Evolutionary conservation across 345 rosid genomes (phyloP), one percentile per base, ranked within the genome.

Genomic region (Syzygium grande): DNA sequence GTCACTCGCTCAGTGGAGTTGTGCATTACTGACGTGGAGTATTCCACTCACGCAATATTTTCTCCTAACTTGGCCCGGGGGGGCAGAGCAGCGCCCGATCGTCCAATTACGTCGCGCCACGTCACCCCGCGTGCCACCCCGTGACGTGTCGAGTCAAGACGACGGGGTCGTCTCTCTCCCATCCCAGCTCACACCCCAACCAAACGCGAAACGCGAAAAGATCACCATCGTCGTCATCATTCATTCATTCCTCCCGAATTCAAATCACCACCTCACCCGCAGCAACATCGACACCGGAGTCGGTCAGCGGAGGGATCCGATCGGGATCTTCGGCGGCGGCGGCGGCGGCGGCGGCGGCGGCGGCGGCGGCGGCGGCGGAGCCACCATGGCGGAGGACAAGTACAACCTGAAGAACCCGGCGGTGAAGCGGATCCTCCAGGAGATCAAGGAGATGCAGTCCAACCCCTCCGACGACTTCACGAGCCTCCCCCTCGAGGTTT

Each of bases 361-460:
- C 68, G 85, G 80, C 52, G 65, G 88, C 43, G 84, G 51, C 84
- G 63, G 51, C 59, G 55, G 55, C 41, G 30, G 84, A 25, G 38
- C 65, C 29, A 84, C 27, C 38, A 97, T 96, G 98, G 96, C 97
- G 91, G 98, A 91, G 88, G 98, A 96, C 87, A 95, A 89, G 94
- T 98, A 95, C 89, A 98, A 96, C 86, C 91, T 92, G 87, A 96
- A 96, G 93, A 98, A 98, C 89, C 98, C 98, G 61, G 97, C 97
- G 52, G 99, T 98, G 89, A 96, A 96, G 98, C 93, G 99, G 95
- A 96, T 98, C 86, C 89, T 98, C 89, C 98, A 96, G 94, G 99
- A 98, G 95, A 97, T 98, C 79, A 96, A 97, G 90, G 99, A 96
- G 96, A 96, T 96, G 99, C 99, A 96, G 90, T 96, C 99, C 46